A percentile compares a stretch with the other conserved stretches of the same genome.
These are phyloP conservation scores for Mychonastes homosphaera DNA, from an alignment of 139 green algal species.

Conservation along the genomic window DNA sequence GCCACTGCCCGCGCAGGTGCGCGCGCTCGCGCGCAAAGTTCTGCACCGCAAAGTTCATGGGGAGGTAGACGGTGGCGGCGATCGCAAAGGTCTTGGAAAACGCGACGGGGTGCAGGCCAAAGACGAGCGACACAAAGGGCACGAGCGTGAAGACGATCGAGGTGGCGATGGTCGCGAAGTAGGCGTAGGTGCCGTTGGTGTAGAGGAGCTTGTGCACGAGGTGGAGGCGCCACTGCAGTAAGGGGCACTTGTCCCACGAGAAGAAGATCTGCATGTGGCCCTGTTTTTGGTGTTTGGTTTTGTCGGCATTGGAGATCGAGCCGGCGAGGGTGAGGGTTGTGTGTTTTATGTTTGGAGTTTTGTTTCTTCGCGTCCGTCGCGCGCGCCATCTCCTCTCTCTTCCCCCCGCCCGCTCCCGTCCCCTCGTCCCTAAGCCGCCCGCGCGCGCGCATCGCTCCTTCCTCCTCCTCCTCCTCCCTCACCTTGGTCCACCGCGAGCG, in stretches of 20 bases:
- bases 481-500: constrained; percentile 60
- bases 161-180: constrained; percentile 38
- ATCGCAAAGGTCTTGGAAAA: constrained; percentile 17
- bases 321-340: constrained; percentile 23
- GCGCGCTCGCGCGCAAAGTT: constrained; percentile 5
- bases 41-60: constrained; percentile 7
- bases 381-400: background rate
- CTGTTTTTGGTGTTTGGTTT: background rate
- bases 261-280: constrained; percentile 33
- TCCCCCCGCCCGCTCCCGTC: constrained; percentile 2
- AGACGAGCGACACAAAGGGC: constrained; percentile 37
- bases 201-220: constrained; percentile 19
- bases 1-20: constrained; percentile 13
- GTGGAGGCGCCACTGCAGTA: constrained; percentile 25
- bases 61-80: constrained; percentile 19
- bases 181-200: constrained; percentile 27
- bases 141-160: constrained; percentile 41
- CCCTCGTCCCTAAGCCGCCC: background rate
- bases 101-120: constrained; percentile 22
- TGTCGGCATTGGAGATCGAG: too few species aligned
- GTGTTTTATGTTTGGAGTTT: constrained; percentile 12
- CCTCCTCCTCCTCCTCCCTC: constrained; percentile 10
- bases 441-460: background rate
- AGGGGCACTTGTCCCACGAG: constrained; percentile 28
- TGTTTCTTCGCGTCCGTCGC: too few species aligned